Evolutionary conservation across 768 basidiomycete species (phyloP), one percentile per base, ranked within the genome.

Genomic region (Panaeolus papilionaceus): DNA sequence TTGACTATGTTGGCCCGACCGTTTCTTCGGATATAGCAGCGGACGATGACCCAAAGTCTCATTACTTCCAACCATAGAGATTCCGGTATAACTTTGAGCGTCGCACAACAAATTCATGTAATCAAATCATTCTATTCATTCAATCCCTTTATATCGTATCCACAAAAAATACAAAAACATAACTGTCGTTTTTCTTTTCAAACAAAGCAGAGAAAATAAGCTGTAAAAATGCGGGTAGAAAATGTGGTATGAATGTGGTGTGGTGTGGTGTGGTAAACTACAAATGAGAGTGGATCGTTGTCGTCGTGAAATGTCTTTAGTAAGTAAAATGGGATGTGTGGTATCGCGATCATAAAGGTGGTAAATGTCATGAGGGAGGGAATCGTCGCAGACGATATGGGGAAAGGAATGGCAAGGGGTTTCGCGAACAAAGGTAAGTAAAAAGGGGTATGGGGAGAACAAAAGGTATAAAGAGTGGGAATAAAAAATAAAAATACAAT

Each of bases 211-310:
- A 49, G 47, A 49, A 49, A 49, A 49, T 12, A 12, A 7, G 20
- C 1, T 9, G 54, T 16, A 37, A 10, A 58, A 58, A 58, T 37
- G 10, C 26, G 7, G 2, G 62, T 42, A 42, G 20, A 16, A 62
- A 62, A 62, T 16, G 28, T 6, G 47, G 20, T 23, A 9, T n/a
- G 20, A 38, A 62, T 39, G 38, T 16, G 20, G 42, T 69, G 64
- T 33, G 20, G 42, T 69, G 64, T 33, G 20, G n/a, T 47, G 38
- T 61, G 40, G 42, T 69, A 69, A 49, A 66, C 68, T 69, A 69
- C 68, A 69, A 45, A 66, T 66, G 68, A 65, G 40, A 45, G 62
- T 49, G 54, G 28, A 28, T 58, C 54, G 54, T 37, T 38, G 47
- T 38, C 37, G 65, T 33, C 26, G 54, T 58, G 9, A 58, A 58